Percentiles rank a stretch among this genome's conserved stretches.
These are phyloP conservation scores for Cladosporium sp. DNA, from an alignment of 2,329 filamentous ascomycete species.

Conservation along the genomic window DNA sequence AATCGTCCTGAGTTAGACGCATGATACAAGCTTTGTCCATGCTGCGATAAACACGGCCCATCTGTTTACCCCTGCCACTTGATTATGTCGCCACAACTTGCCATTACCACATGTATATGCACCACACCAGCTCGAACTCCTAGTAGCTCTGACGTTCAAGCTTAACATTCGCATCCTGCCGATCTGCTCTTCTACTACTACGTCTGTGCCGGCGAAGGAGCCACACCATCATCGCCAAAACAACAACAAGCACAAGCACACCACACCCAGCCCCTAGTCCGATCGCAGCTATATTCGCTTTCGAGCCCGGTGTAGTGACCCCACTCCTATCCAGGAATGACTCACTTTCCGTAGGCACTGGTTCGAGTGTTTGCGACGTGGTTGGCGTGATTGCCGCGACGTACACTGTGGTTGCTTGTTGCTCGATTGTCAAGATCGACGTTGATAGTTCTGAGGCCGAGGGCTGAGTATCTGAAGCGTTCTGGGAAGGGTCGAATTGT, in stretches of 20 bases:
- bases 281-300: neutral
- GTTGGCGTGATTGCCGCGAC: neutral
- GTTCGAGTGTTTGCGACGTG: neutral
- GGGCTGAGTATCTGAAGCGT: neutral
- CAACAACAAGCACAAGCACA: neutral
- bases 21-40: no score
- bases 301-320: neutral
- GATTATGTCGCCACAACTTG: neutral
- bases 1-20: no score
- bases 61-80: neutral
- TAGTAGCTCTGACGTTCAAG: neutral
- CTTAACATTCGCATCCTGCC: neutral
- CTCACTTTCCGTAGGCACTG: neutral
- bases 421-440: neutral
- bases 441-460: neutral
- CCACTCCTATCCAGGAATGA: neutral
- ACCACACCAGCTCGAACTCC: neutral
- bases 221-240: neutral
- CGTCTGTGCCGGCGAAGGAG: neutral
- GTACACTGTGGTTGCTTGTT: neutral
- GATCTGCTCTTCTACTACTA: no score
- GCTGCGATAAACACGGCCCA: no score
- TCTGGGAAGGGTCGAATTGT: neutral
- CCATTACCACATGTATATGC: neutral
- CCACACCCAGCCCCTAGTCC: constrained; percentile 7